Evolutionary conservation across 805 yeast genomes (phyloP).

Genomic region (Cyberlindnera sargentensis): DNA sequence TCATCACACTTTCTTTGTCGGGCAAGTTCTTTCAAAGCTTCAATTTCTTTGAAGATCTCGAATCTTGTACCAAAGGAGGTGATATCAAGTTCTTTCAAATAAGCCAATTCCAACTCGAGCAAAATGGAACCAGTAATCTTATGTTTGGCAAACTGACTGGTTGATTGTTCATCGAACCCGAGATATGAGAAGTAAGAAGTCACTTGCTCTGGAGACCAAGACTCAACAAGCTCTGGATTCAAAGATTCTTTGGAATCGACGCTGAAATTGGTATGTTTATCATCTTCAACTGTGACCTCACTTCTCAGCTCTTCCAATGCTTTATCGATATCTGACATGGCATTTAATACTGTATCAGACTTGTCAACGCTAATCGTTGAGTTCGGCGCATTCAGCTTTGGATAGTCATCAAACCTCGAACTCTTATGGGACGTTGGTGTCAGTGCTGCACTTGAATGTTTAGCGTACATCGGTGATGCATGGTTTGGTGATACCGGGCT

Average conservation of each 20-base stretch:
- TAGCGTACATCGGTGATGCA: slow-evolving; percentile 13
- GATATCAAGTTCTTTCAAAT: slow-evolving; percentile 87
- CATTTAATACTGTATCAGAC: slow-evolving; percentile 4
- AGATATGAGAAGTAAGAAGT: slow-evolving; percentile 62
- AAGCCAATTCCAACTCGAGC: slow-evolving; percentile 76
- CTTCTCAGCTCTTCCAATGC: slow-evolving; percentile 58
- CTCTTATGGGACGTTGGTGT: slow-evolving; percentile 12
- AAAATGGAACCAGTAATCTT: slow-evolving; percentile 84
- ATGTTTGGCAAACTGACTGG: slow-evolving; percentile 77
- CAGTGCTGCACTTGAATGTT: slow-evolving; percentile 4
- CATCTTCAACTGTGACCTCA: slow-evolving; percentile 17
- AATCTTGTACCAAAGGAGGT: slow-evolving; percentile 92
- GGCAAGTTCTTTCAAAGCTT: slow-evolving; percentile 38
- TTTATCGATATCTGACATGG: slow-evolving; percentile 63
- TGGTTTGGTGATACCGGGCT: slow-evolving; percentile 20
- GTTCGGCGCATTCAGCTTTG: background rate
- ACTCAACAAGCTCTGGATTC: slow-evolving; percentile 41
- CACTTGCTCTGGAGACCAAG: slow-evolving; percentile 88
- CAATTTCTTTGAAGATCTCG: slow-evolving; percentile 86
- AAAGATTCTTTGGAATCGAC: slow-evolving; percentile 25
- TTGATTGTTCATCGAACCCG: slow-evolving; percentile 70
- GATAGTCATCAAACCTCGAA: slow-evolving; percentile 10
- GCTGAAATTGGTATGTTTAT: slow-evolving; percentile 10
- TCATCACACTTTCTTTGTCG: slow-evolving; percentile 1
- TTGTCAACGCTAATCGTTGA: slow-evolving; percentile 3